A percentile compares a stretch with the other conserved stretches of the same genome.
Evolutionary conservation across 352 stramenopile genomes (phyloP).

Genomic region (Aphanomyces euteiches): DNA sequence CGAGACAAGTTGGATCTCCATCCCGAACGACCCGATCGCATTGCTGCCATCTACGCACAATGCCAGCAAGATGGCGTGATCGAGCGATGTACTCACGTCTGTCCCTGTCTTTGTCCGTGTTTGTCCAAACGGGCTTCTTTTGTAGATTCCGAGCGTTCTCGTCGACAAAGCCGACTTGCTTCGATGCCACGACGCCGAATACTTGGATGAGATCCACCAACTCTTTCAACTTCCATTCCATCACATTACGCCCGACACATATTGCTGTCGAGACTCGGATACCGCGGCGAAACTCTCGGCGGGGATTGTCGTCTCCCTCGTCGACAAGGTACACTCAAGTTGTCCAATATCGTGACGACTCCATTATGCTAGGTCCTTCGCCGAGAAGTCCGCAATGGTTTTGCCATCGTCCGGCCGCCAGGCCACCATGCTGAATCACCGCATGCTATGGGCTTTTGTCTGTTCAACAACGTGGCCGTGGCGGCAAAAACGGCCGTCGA

Average conservation of each 20-base stretch:
- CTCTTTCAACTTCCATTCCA: constrained; percentile 19
- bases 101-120: not conserved
- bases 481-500: constrained; percentile 49
- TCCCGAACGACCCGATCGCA: constrained; percentile 27
- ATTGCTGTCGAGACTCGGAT: constrained; percentile 25
- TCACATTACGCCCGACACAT: constrained; percentile 28
- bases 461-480: constrained; percentile 87
- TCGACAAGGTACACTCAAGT: constrained; percentile 1
- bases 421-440: constrained; percentile 87
- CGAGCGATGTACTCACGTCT: constrained; percentile 25
- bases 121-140: not conserved
- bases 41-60: constrained; percentile 25
- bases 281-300: constrained; percentile 17
- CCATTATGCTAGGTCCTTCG: constrained; percentile 1
- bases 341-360: no score
- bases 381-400: constrained; percentile 16
- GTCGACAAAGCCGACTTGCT: constrained; percentile 20
- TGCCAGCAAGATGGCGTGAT: constrained; percentile 26
- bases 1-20: constrained; percentile 21
- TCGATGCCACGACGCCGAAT: constrained; percentile 18
- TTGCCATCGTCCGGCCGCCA: constrained; percentile 27
- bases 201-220: constrained; percentile 17
- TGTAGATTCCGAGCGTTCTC: constrained; percentile 25
- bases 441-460: constrained; percentile 73
- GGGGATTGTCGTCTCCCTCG: constrained; percentile 19